Evolutionary conservation across 2,329 filamentous ascomycete species (phyloP), one percentile per base, ranked within the genome.

Genomic region (Mycosphaerella sp.): DNA sequence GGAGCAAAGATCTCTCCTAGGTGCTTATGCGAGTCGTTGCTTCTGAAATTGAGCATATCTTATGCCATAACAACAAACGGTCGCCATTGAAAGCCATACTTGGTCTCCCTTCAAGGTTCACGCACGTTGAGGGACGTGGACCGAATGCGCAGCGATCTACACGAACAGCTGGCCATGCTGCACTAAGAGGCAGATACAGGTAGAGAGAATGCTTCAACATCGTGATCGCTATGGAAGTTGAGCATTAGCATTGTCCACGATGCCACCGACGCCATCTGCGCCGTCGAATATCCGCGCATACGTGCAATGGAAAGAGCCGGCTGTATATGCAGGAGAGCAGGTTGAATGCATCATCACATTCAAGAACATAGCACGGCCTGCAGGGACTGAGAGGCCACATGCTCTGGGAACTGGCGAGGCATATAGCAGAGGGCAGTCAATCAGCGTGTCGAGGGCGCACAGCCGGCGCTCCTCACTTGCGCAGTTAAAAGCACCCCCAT

Each of bases 321-420:
- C 87, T 56, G 88, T 98, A 64, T 98, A 97, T 73, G 88, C 93
- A 51, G 93, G 93, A 71, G 93, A 98, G 76, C 86, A 95, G 66
- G 81, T 97, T 66, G 87, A 90, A 73, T 97, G 93, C 72, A 89
- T 85, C 60, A 95, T 98, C 69, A 96, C 88, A 44, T 98, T 98
- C 74, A 91, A 86, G 72, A 98, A 98, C 68, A 79, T 90, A 44
- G 75, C 79, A 27, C 69, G 64, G 57, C 56, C 64, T 62, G 48
- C 61, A 62, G 40, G 54, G 55, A 45, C 61, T 62, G 57, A 43
- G 54, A 52, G 44, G 49, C 55, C 41, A 40, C 46, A 36, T 46
- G 53, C 62, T 40, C 25, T 49, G 18, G 50, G 45, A 25, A 54
- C 49, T 44, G 55, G 54, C 41, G 51, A 52, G 46, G 28, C 35